Percentiles rank a stretch among this genome's conserved stretches.
These are phyloP conservation scores for Metschnikowia matae DNA, from an alignment of 805 yeast genomes.

Conservation along the genomic window DNA sequence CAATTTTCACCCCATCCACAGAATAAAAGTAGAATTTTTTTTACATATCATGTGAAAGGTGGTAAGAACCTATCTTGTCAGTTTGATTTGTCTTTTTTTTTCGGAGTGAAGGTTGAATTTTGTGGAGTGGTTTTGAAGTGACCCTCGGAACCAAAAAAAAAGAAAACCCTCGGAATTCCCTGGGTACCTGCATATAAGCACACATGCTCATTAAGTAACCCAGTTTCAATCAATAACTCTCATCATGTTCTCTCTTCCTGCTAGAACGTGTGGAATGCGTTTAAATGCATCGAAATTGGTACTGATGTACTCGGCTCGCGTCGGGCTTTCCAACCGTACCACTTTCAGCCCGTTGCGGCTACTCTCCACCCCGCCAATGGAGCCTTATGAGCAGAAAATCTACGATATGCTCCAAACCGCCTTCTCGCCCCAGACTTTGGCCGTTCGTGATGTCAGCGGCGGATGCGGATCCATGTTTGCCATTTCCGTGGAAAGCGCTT, in stretches of 20 bases:
- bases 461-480: slow-evolving; percentile 99
- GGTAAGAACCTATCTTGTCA: fast-evolving
- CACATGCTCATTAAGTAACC: background rate
- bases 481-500: slow-evolving; percentile 64
- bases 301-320: background rate
- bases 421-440: slow-evolving; percentile 57
- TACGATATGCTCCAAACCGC: slow-evolving; percentile 49
- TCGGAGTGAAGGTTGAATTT: too few species aligned
- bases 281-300: background rate
- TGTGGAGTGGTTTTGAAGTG: too few species aligned
- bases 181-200: background rate
- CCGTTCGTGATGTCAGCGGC: slow-evolving; percentile 78
- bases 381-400: slow-evolving; percentile 62
- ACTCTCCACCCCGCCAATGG: slow-evolving; percentile 31
- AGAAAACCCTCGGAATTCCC: too few species aligned
- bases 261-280: background rate
- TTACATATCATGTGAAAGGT: fast-evolving
- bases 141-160: too few species aligned
- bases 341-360: slow-evolving; percentile 1
- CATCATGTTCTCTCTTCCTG: background rate
- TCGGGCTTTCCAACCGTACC: background rate
- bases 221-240: too few species aligned
- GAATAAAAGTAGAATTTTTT: too few species aligned
- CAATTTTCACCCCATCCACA: too few species aligned
- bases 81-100: too few species aligned